phyloP scores from a whole-genome alignment of 2,329 filamentous ascomycete species.

The Podosphaera xanthii region DNA sequence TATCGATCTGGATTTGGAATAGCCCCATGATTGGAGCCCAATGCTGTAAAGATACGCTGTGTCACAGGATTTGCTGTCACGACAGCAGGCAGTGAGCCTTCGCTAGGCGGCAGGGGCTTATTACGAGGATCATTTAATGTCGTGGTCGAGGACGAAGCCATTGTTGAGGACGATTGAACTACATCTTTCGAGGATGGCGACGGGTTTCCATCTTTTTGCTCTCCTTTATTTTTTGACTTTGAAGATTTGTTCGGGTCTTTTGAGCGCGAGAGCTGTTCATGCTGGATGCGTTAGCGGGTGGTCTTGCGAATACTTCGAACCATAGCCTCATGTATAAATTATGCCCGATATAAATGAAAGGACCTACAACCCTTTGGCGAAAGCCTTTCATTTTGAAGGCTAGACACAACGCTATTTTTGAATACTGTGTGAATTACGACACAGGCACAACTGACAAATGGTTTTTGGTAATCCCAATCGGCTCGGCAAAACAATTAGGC shows the following conservation, averaged over 20 bases:
- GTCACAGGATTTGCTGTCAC: slow-evolving; percentile 7
- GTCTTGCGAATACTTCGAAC: not conserved
- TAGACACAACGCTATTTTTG: not conserved
- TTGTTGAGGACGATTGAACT: slow-evolving; percentile 39
- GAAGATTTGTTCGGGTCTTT: slow-evolving; percentile 68
- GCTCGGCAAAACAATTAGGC: too few relatives aligned
- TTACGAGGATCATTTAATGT: slow-evolving; percentile 67
- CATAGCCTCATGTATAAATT: not conserved
- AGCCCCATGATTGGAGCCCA: slow-evolving; percentile 12
- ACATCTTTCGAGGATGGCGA: slow-evolving; percentile 41
- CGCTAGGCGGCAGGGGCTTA: slow-evolving; percentile 48
- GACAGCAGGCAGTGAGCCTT: slow-evolving; percentile 14
- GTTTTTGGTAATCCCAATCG: not conserved
- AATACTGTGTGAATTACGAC: not conserved
- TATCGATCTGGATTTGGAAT: slow-evolving; percentile 22
- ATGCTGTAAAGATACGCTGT: slow-evolving; percentile 14
- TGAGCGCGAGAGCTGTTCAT: slow-evolving; percentile 72
- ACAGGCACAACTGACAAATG: not conserved
- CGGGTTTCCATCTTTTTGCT: slow-evolving; percentile 51
- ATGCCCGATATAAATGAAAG: slow-evolving; percentile 4
- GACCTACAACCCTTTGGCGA: slow-evolving; percentile 81
- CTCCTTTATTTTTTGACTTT: slow-evolving; percentile 41
- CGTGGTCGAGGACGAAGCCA: slow-evolving; percentile 74
- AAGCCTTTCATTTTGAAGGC: slow-evolving; percentile 72
- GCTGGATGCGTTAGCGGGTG: slow-evolving; percentile 29